These are phyloP conservation scores for Tricholoma bakamatsutake DNA, from an alignment of 768 basidiomycete genomes.

Conservation along the genomic window DNA sequence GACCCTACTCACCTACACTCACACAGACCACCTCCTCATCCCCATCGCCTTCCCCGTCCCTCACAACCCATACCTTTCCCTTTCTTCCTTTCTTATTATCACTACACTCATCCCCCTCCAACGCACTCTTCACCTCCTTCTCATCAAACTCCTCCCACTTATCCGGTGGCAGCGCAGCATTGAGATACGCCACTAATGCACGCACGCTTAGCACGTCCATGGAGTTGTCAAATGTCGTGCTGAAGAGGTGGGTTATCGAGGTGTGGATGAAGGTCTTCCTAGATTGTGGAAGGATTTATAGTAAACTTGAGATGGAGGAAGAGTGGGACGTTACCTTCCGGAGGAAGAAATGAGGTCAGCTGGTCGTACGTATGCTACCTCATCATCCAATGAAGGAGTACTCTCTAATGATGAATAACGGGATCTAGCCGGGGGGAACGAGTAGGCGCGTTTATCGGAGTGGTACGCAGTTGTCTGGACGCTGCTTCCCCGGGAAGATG, in stretches of 20 bases:
- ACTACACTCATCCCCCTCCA: conserved; percentile 27
- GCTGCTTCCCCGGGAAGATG: background rate
- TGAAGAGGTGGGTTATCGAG: conserved; percentile 60
- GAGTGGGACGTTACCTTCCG: conserved; percentile 43
- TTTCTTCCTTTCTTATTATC: conserved; percentile 33
- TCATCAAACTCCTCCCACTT: conserved; percentile 83
- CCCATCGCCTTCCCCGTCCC: background rate
- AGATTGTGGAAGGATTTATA: conserved; percentile 6
- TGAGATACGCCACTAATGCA: conserved; percentile 62
- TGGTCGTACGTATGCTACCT: conserved; percentile 25
- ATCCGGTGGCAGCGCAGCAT: conserved; percentile 69
- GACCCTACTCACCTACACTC: background rate
- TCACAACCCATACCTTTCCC: conserved; percentile 44
- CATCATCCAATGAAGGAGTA: background rate
- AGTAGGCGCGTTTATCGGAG: conserved; percentile 9
- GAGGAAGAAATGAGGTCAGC: conserved; percentile 55
- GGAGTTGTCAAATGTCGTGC: conserved; percentile 52
- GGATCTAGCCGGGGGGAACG: conserved; percentile 16
- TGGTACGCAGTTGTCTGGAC: background rate
- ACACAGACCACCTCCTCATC: background rate
- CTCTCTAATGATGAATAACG: background rate
- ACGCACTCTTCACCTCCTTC: conserved; percentile 54
- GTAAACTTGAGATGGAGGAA: background rate
- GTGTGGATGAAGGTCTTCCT: conserved; percentile 56
- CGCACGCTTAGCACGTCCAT: conserved; percentile 67